Evolutionary conservation across 495 filamentous ascomycete genomes (phyloP), one percentile per base, ranked within the genome.

Genomic region (Penicillium canescens): DNA sequence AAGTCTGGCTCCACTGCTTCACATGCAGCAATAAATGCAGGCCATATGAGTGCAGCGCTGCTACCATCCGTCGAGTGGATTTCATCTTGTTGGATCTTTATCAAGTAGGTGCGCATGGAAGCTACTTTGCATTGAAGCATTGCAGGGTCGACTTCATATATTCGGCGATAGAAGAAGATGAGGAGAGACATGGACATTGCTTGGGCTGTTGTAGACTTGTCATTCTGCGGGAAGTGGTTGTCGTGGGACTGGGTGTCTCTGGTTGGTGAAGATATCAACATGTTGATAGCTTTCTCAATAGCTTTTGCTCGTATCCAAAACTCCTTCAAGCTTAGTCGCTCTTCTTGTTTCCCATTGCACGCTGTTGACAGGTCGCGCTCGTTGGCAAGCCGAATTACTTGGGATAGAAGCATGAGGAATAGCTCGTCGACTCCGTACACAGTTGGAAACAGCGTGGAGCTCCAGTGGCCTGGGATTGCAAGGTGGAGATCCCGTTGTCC

Each of bases 401-500:
- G 62, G 5, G 59, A 65, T 3, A 65, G 21, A 11, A 62, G 48
- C 59, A 65, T 57, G 8, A 65, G 41, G 16, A 65, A 65, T 21
- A 54, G 52, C 33, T 62, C 59, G 5, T 57, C 50, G n/a, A 62
- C 48, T 7, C 56, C 62, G 35, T 57, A 65, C 38, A 65, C 51
- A 18, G 58, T 49, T 7, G 62, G 59, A 16, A 62, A 62, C 1
- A 65, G 31, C 0, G 53, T 65, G 12, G 58, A 44, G 40, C 46
- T 62, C 59, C 62, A 62, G 3, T 43, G 49, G 6, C 62, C 59
- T 0, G 62, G 62, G 24, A 65, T 59, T 7, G 59, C 59, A 8
- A 65, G 50, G 24, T 65, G 62, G 5, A 65, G 52, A 38, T 65
- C 62, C 1, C 62, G 55, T 24, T 57, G 55, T 4, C 56, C 62